A percentile compares a stretch with the other conserved stretches of the same genome.
Evolutionary conservation across 768 basidiomycete species (phyloP).

Genomic region (Podaxis carcinomalis): DNA sequence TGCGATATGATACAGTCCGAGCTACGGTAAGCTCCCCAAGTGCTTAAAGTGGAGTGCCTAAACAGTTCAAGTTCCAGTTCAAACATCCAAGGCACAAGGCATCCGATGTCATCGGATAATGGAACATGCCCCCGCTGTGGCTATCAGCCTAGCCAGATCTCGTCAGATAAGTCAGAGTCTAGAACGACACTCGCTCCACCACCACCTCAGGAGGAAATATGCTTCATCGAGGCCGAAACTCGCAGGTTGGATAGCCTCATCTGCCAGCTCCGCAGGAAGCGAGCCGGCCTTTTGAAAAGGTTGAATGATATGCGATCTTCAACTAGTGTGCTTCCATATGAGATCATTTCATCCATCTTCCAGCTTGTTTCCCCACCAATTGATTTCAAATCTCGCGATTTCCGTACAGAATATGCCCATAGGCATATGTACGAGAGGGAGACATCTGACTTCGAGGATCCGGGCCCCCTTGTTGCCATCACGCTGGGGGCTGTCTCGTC

Average conservation of each 20-base stretch:
- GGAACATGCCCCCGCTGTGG: background rate
- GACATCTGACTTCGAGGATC: background rate
- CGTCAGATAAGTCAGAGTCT: background rate
- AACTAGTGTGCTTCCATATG: background rate
- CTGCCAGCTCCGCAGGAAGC: background rate
- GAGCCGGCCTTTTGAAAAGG: background rate
- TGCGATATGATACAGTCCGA: background rate
- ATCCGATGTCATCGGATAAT: background rate
- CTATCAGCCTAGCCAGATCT: background rate
- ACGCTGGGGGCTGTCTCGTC: background rate
- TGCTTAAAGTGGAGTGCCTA: background rate
- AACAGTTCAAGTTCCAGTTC: background rate
- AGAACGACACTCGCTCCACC: background rate
- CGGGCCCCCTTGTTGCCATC: background rate
- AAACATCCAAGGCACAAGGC: background rate
- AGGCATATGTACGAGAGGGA: background rate
- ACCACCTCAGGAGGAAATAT: background rate
- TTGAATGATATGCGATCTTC: background rate
- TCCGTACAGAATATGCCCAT: background rate
- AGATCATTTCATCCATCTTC: slow-evolving; percentile 5
- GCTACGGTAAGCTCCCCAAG: background rate
- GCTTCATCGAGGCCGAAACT: background rate
- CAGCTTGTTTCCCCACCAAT: background rate
- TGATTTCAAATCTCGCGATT: background rate
- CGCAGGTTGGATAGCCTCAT: background rate